Evolutionary conservation across 1,139 yeast species (phyloP).

Genomic region (Protomyces arabidopsidicola): DNA sequence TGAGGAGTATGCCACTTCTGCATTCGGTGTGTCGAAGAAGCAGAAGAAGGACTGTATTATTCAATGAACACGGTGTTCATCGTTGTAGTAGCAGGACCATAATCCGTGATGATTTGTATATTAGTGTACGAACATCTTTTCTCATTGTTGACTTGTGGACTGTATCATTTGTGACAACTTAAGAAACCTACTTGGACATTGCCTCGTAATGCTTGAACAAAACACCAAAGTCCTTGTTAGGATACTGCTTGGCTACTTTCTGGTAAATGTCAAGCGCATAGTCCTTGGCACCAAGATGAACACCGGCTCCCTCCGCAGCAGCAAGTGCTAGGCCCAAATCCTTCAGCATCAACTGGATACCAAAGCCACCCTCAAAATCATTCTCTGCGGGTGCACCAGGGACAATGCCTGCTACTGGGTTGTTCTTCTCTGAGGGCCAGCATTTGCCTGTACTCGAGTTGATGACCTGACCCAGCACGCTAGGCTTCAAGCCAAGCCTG

Average conservation of each 20-base stretch:
- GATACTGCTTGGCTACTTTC: constrained; percentile 35
- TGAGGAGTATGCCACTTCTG: constrained; percentile 14
- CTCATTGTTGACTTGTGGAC: no score
- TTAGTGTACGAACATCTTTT: no score
- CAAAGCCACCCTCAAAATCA: constrained; percentile 53
- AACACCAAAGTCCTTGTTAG: constrained; percentile 39
- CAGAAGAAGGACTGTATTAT: constrained; percentile 9
- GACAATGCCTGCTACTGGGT: constrained; percentile 54
- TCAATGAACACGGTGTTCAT: not conserved
- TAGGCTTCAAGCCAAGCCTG: constrained; percentile 50
- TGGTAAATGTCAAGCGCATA: constrained; percentile 38
- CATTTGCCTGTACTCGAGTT: constrained; percentile 57
- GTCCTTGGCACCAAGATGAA: constrained; percentile 37
- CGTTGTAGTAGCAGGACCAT: no score
- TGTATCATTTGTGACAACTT: no score
- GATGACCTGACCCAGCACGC: constrained; percentile 51
- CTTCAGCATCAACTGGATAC: constrained; percentile 53
- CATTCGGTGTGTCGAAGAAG: constrained; percentile 11
- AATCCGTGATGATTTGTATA: no score
- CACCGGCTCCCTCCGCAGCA: constrained; percentile 42
- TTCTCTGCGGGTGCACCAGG: constrained; percentile 48
- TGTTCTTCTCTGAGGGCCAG: constrained; percentile 59
- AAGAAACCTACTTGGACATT: not conserved
- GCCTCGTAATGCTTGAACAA: constrained; percentile 35
- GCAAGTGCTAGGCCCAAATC: constrained; percentile 55